Evolutionary conservation across 495 filamentous ascomycete species (phyloP).

Genomic region (Aspergillus egyptiacus): DNA sequence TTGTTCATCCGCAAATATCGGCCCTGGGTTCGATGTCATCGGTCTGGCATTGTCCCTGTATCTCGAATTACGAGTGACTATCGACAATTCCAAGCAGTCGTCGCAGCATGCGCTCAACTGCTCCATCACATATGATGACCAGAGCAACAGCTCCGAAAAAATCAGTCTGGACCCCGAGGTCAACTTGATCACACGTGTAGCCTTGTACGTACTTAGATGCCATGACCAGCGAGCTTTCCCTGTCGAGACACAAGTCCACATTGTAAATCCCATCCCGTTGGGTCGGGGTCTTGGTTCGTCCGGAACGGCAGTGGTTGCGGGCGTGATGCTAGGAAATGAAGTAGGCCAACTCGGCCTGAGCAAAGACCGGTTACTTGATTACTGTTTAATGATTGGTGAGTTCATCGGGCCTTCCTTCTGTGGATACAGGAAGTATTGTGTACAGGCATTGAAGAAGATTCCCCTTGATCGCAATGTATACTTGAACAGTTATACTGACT

Average conservation of each 20-base stretch:
- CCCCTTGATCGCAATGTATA: not conserved
- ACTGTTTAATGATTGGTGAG: conserved; percentile 84
- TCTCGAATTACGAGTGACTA: conserved; percentile 73
- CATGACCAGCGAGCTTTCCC: conserved; percentile 80
- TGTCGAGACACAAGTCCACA: conserved; percentile 78
- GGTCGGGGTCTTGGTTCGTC: conserved; percentile 87
- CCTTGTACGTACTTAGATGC: conserved; percentile 87
- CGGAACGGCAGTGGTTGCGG: conserved; percentile 89
- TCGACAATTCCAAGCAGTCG: conserved; percentile 47
- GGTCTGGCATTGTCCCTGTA: conserved; percentile 87
- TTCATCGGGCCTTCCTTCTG: conserved; percentile 4
- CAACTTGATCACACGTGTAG: conserved; percentile 87
- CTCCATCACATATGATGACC: conserved; percentile 79
- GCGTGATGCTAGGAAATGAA: conserved; percentile 85
- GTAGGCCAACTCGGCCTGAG: conserved; percentile 73
- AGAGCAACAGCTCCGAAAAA: conserved; percentile 63
- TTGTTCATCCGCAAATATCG: conserved; percentile 94
- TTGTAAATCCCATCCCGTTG: conserved; percentile 88
- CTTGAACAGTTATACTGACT: not conserved
- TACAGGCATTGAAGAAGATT: not conserved
- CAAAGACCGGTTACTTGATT: conserved; percentile 84
- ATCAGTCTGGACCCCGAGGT: conserved; percentile 71
- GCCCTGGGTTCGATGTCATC: conserved; percentile 95
- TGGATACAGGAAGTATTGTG: too few relatives aligned
- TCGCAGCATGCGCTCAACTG: conserved; percentile 73